Conservation (phyloP, 2,329 filamentous ascomycete species). For the Exophiala lecanii-corni region DNA sequence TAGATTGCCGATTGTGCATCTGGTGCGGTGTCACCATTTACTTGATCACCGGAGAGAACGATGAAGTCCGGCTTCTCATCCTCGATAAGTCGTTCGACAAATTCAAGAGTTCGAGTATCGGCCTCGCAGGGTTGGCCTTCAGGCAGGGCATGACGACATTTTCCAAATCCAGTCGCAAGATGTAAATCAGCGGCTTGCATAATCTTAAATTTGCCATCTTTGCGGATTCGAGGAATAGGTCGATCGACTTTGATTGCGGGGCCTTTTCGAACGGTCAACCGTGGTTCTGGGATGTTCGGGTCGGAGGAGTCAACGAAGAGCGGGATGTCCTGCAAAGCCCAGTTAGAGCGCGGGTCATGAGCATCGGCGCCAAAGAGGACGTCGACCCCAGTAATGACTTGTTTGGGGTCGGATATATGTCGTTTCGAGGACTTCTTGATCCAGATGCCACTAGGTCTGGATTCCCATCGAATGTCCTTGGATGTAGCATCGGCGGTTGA, state of each 20-base stretch:
- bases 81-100: conserved; percentile 75
- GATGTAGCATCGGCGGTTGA: conserved; percentile 51
- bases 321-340: conserved; percentile 71
- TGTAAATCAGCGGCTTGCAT: conserved; percentile 95
- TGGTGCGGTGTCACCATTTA: conserved; percentile 87
- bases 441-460: conserved; percentile 73
- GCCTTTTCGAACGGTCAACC: conserved; percentile 75
- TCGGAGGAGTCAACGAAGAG: conserved; percentile 64
- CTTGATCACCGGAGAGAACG: conserved; percentile 86
- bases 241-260: conserved; percentile 58
- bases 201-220: conserved; percentile 94
- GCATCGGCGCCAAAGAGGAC: conserved; percentile 87
- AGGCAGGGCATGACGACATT: conserved; percentile 81
- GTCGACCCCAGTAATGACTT: conserved; percentile 74
- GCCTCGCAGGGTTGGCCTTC: conserved; percentile 79
- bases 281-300: conserved; percentile 59
- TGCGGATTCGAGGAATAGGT: conserved; percentile 70
- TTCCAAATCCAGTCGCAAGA: conserved; percentile 80
- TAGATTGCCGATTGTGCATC: conserved; percentile 92
- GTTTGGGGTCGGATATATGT: conserved; percentile 68
- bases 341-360: conserved; percentile 80
- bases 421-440: conserved; percentile 68
- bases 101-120: conserved; percentile 85
- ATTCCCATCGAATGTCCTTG: conserved; percentile 68
- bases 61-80: conserved; percentile 93